Percentiles rank a stretch among this genome's conserved stretches.
Evolutionary conservation across 495 filamentous ascomycete genomes (phyloP).

Genomic region (Polyplosphaeria fusca): DNA sequence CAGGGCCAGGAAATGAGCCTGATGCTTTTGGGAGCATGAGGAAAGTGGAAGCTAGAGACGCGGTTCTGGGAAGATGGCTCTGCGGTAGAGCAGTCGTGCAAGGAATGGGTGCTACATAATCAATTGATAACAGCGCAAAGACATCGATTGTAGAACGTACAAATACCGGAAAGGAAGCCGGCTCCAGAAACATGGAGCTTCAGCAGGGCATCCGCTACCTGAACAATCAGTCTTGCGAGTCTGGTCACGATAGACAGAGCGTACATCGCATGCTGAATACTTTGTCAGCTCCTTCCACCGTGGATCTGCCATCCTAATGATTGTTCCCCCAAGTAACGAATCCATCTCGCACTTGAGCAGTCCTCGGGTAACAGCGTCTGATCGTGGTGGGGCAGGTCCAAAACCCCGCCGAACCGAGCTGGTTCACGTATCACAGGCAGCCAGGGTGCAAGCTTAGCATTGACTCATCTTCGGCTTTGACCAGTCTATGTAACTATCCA

Average conservation of each 20-base stretch:
- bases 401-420: too few species aligned
- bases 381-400: background rate
- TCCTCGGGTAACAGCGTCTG: background rate
- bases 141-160: slow-evolving; percentile 39
- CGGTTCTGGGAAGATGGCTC: slow-evolving; percentile 43
- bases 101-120: slow-evolving; percentile 20
- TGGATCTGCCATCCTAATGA: slow-evolving; percentile 4
- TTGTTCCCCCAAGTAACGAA: background rate
- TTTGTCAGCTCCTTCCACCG: slow-evolving; percentile 16
- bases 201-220: slow-evolving; percentile 42
- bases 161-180: slow-evolving; percentile 59
- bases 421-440: too few species aligned
- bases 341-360: background rate
- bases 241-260: background rate
- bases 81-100: slow-evolving; percentile 6
- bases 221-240: background rate
- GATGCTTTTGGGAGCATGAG: slow-evolving; percentile 55
- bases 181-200: slow-evolving; percentile 38
- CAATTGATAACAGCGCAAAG: background rate
- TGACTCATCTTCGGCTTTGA: too few species aligned
- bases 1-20: slow-evolving; percentile 26
- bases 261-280: slow-evolving; percentile 62
- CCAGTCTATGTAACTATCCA: too few species aligned
- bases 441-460: too few species aligned
- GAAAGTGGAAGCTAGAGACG: slow-evolving; percentile 62